These are phyloP conservation scores for Lepiota brunneoincarnata DNA, from an alignment of 768 basidiomycete species.

Conservation along the genomic window DNA sequence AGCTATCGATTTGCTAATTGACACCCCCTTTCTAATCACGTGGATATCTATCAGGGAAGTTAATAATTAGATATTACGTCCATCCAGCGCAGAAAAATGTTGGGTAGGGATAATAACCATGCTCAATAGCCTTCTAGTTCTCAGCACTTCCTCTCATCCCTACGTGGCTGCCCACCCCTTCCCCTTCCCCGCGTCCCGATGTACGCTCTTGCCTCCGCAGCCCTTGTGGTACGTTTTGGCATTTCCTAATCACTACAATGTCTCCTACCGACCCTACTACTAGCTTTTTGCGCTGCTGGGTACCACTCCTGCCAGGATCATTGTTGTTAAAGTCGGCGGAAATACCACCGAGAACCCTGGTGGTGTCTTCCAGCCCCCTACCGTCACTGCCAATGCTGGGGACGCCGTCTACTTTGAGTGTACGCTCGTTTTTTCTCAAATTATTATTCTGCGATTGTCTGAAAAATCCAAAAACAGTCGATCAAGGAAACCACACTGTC, in stretches of 20 bases:
- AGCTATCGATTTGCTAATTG: no score
- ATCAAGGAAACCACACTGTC: conserved; percentile 49
- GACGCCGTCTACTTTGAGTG: conserved; percentile 60
- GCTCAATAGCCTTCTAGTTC: background rate
- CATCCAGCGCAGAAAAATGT: no score
- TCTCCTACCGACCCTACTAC: background rate
- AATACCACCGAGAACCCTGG: conserved; percentile 42
- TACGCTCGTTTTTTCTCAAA: conserved; percentile 20
- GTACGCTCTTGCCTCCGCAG: conserved; percentile 4
- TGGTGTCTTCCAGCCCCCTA: conserved; percentile 44
- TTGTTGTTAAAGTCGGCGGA: conserved; percentile 44
- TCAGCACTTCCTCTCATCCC: conserved; percentile 7
- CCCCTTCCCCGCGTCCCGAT: conserved; percentile 10
- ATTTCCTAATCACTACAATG: background rate
- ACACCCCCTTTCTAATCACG: no score
- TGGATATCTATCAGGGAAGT: no score
- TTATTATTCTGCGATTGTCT: background rate
- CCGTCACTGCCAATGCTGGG: conserved; percentile 40
- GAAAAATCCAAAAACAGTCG: conserved; percentile 33
- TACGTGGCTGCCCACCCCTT: background rate
- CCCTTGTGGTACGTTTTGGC: conserved; percentile 13
- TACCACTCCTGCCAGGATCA: conserved; percentile 31
- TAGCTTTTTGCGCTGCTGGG: conserved; percentile 17
- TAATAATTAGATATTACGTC: no score
- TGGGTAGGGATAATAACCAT: background rate